Base-by-base conservation (phyloP, 176 grass and related monocot genomes). In the Ensete ventricosum region DNA sequence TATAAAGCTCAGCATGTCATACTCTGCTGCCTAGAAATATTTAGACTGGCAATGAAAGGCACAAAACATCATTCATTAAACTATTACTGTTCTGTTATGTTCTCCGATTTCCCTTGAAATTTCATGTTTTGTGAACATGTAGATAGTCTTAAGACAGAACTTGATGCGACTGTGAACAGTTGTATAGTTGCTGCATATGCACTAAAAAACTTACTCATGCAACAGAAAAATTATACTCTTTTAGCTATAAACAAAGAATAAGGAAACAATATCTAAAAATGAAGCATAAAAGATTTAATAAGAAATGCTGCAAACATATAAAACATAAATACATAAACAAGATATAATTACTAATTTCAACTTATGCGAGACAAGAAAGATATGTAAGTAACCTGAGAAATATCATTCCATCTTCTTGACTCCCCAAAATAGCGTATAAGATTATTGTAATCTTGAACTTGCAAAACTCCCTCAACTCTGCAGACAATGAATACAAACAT, bases 361-460 rank as follows among this genome's bases (percentile, higher is more conserved):
- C 23, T 58, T 69, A 76, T 16, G 24, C 16, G 72, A 57, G 29
- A 26, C 27, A 62, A 29, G 9, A 60, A 60, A 9, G 55, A 22
- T 11, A 82, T 34, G 13, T 67, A 0, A 1, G 21, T 26, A 69
- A 96, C 93, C 93, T 90, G 89, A 68, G 85, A 88, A 53, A 96
- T 81, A 57, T 85, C 74, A 62, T 64, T 78, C 89, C 93, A 96
- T 55, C 81, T 75, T 55, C 78, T 84, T 53, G 64, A 86, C 57
- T 90, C 89, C 6, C 93, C 89, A 19, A 84, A 90, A 83, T 87
- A 81, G 20, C 83, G 89, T 77, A 96, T 54, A 79, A 96, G 86
- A 58, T 86, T 84, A 71, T 96, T 96, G 82, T 83, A 92, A 79
- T 90, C 89, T 65, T 92, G 83, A 19, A 87, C 73, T 81, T 92